Evolutionary conservation across 2,329 filamentous ascomycete species (phyloP), one percentile per base, ranked within the genome.

Genomic region (Neofusicoccum laricinum): DNA sequence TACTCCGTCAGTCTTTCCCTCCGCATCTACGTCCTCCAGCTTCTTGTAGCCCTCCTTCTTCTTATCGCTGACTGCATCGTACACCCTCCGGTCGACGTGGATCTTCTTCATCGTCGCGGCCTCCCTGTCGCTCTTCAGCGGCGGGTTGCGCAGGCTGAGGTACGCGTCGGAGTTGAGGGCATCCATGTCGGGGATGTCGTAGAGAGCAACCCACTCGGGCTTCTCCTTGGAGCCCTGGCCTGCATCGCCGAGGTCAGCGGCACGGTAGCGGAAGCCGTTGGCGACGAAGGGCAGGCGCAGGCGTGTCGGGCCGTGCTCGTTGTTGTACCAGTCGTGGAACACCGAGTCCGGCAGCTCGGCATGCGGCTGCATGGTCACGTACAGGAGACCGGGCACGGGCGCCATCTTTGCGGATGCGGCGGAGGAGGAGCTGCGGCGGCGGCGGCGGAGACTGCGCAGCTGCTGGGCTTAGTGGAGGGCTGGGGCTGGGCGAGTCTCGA

Each of bases 261-360:
- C 89, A 30, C 83, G 84, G 78, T 93, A 96, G 48, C 92, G 89
- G 70, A 95, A 88, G 65, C 92, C 92, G 75, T 92, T 95, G 69
- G 79, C 75, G 73, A 93, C 88, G 70, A 90, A 88, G 3, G 90
- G 86, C 14, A 96, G 80, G 55, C 91, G 89, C 6, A 96, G 85
- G 53, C 92, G 89, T 15, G 88, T 86, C 17, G 92, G 92, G 62
- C 92, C 92, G 79, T 96, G 92, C 80, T 96, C 92, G 77, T 93
- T 95, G 80, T 96, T 93, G 81, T 96, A 96, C 91, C 91, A 94
- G 75, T 96, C 91, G 77, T 96, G 90, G 78, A 96, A 96, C 71
- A 91, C 87, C 67, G 86, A 82, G 53, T 84, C 77, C 63, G 88
- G 81, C 70, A 92, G 83, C 69, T 84, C 84, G 64, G 85, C 81